Percentiles rank a stretch among this genome's conserved stretches.
phyloP scores from a whole-genome alignment of 257 asterid species.

The Jacaranda copaia region DNA sequence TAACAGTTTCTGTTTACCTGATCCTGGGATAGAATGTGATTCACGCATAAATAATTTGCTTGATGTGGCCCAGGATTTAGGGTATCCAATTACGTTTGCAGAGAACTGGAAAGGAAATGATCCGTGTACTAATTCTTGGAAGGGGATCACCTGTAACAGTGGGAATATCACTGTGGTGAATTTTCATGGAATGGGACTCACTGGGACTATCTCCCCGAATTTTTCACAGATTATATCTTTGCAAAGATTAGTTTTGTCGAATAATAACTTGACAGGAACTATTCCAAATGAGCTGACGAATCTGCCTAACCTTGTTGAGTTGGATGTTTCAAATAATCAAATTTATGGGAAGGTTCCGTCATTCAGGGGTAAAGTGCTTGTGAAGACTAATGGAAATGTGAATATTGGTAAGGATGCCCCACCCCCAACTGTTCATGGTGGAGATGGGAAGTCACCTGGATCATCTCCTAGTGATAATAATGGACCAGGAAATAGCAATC shows the following conservation, averaged over 20 bases:
- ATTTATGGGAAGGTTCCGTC: constrained; percentile 63
- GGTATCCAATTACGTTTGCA: constrained; percentile 63
- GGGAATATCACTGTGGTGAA: constrained; percentile 62
- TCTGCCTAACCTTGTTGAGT: constrained; percentile 50
- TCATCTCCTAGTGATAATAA: constrained; percentile 27
- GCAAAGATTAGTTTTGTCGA: constrained; percentile 60
- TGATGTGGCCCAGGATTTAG: constrained; percentile 53
- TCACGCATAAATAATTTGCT: constrained; percentile 62
- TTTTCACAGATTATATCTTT: constrained; percentile 55
- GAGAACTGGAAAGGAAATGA: constrained; percentile 66
- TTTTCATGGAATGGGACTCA: constrained; percentile 59
- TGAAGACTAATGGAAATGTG: constrained; percentile 55
- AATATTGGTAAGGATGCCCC: constrained; percentile 70
- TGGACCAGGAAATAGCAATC: constrained; percentile 33
- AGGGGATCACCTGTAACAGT: constrained; percentile 57
- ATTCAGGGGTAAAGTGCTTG: constrained; percentile 48
- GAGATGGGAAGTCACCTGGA: constrained; percentile 35
- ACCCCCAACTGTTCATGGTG: constrained; percentile 43
- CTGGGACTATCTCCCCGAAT: constrained; percentile 66
- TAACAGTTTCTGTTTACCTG: constrained; percentile 65
- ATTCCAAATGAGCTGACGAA: constrained; percentile 67
- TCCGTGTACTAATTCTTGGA: constrained; percentile 65
- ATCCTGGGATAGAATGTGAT: constrained; percentile 70
- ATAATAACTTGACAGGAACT: constrained; percentile 62
- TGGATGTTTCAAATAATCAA: constrained; percentile 75